phyloP scores from a whole-genome alignment of 106 monocot species.

The Amphibolis antarctica region DNA sequence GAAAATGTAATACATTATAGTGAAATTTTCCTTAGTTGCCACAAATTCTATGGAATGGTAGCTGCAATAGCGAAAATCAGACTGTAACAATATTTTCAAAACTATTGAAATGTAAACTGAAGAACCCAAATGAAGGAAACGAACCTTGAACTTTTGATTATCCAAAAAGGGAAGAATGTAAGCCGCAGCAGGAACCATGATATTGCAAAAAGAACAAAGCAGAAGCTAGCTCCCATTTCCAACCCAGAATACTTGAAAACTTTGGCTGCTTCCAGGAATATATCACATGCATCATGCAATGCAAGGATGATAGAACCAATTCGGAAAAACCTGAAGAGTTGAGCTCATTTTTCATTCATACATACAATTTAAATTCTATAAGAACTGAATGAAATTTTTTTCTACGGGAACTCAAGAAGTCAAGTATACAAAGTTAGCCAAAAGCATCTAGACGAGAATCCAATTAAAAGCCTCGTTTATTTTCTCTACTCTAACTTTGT shows the following conservation, averaged over 20 bases:
- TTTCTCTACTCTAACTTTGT: too few relatives aligned
- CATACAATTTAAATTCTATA: not conserved
- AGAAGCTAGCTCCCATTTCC: conserved; percentile 66
- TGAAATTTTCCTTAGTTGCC: conserved; percentile 5
- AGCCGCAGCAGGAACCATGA: conserved; percentile 75
- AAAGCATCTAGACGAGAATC: too few relatives aligned
- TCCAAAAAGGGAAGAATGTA: conserved; percentile 81
- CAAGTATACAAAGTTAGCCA: too few relatives aligned
- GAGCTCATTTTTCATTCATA: not conserved
- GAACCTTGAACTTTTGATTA: conserved; percentile 74
- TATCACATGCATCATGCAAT: conserved; percentile 80
- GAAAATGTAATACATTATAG: conserved; percentile 47
- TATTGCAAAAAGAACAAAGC: conserved; percentile 72
- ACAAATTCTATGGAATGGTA: conserved; percentile 6
- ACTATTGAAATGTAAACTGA: not conserved
- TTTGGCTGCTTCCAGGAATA: conserved; percentile 87
- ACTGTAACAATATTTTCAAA: not conserved
- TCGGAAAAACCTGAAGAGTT: conserved; percentile 38
- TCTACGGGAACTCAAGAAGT: not conserved
- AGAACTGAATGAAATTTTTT: not conserved
- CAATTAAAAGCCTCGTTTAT: too few relatives aligned
- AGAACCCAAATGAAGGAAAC: not conserved
- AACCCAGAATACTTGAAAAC: conserved; percentile 83
- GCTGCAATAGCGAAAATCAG: not conserved
- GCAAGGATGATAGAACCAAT: conserved; percentile 77